Conservation (phyloP, 495 filamentous ascomycete species). For the Emericellopsis terricola region DNA sequence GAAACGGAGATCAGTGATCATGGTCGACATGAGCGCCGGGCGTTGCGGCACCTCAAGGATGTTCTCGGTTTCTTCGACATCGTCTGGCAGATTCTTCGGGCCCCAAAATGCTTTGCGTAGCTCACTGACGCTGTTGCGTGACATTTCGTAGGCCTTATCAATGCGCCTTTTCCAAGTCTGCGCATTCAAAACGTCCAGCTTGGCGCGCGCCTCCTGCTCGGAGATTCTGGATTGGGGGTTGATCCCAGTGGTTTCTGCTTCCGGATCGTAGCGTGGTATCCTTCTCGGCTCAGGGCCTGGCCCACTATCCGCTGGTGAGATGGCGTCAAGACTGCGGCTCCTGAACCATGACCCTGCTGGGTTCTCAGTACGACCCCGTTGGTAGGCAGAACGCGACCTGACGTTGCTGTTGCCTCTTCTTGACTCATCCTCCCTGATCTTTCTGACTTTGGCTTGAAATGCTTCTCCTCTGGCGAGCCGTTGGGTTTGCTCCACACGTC, state of each 20-base stretch:
- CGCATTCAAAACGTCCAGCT: constrained; percentile 63
- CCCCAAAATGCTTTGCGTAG: constrained; percentile 70
- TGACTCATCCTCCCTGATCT: constrained; percentile 47
- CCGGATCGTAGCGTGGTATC: constrained; percentile 51
- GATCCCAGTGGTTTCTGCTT: constrained; percentile 46
- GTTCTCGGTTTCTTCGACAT: constrained; percentile 63
- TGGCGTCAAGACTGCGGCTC: constrained; percentile 36
- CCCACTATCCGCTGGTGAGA: constrained; percentile 15
- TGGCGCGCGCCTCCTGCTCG: constrained; percentile 53
- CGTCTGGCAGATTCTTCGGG: constrained; percentile 60
- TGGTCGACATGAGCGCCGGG: constrained; percentile 61
- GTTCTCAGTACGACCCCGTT: constrained; percentile 19
- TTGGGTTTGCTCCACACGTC: constrained; percentile 75
- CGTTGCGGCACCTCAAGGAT: constrained; percentile 78
- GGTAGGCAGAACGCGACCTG: constrained; percentile 30
- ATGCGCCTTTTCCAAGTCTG: constrained; percentile 88
- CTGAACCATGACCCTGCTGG: constrained; percentile 15
- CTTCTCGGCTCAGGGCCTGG: constrained; percentile 9
- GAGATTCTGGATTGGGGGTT: constrained; percentile 51
- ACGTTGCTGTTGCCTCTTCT: constrained; percentile 29
- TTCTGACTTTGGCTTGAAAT: constrained; percentile 70
- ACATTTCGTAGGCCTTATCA: constrained; percentile 49
- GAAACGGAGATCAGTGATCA: constrained; percentile 74
- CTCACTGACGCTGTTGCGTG: constrained; percentile 59
- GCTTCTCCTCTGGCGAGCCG: constrained; percentile 79